Percentiles rank a stretch among this genome's conserved stretches.
Conservation (phyloP, 2,329 filamentous ascomycete species). For the Tolypocladium sp. region DNA sequence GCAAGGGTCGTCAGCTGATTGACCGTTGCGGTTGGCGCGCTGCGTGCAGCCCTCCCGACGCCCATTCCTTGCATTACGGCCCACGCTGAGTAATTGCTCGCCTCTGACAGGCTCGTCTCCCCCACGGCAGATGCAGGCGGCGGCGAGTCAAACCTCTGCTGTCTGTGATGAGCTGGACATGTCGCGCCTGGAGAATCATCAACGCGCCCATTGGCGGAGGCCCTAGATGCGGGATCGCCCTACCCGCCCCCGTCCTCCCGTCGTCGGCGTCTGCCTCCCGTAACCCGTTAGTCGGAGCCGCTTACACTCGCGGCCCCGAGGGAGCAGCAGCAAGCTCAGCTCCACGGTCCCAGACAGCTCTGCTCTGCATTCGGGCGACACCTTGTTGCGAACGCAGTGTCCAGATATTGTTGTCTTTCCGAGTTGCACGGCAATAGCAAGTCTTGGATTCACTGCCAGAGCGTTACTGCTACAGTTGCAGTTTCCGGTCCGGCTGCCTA, state of each 20-base stretch:
- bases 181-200: slow-evolving; percentile 1
- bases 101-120: slow-evolving; percentile 19
- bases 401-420: neutral
- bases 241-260: neutral
- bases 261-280: neutral
- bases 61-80: neutral
- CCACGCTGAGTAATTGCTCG: slow-evolving; percentile 25
- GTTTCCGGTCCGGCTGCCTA: neutral
- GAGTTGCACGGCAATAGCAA: neutral
- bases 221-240: neutral
- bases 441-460: neutral
- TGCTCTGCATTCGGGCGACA: neutral
- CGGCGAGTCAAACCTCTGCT: neutral
- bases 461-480: neutral
- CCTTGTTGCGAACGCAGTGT: neutral
- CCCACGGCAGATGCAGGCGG: slow-evolving; percentile 1
- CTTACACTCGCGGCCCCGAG: neutral
- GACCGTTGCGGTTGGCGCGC: neutral
- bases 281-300: neutral
- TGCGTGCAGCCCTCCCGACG: neutral
- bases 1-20: neutral
- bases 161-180: neutral
- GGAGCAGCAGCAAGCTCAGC: neutral
- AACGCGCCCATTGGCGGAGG: slow-evolving; percentile 4
- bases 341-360: neutral